Base-by-base conservation (phyloP, 1,139 yeast species). In the Zhuliangozyma parablackwelliae region DNA sequence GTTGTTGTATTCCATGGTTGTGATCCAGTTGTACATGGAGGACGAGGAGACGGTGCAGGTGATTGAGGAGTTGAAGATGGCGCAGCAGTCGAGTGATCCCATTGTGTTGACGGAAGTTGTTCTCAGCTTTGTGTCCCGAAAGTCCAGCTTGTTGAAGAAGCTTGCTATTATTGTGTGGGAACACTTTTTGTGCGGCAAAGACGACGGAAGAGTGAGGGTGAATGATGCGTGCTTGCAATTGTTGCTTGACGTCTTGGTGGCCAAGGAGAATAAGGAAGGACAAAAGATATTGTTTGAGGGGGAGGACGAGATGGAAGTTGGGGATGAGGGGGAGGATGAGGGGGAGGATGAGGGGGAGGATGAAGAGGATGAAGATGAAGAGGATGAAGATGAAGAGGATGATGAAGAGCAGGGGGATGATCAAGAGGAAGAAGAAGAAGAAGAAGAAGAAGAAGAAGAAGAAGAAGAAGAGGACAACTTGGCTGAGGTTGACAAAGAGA, bases 211-310 rank as follows among this genome's bases (percentile, higher is more conserved):
- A 21, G 38, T 59, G 13, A 54, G 60, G 40, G 46, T 68, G n/a
- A 71, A 69, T 10, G 63, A 57, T 21, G 68, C 65, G 11, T 78
- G 87, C 41, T 60, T 89, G 35, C 65, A 70, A 31, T 62, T 82
- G 27, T 57, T 90, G 39, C 75, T 74, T 42, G 87, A 85, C 47
- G 82, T 89, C 16, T 67, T 92, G 43, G 63, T 64, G 10, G 76
- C 95, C 0, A 80, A 78, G 52, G 98, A 92, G 56, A 87, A 84
- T 54, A 78, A 81, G 46, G 81, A 81, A 45, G 97, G 97, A 1
- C 95, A 87, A 56, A 74, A 75, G 28, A 75, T 75, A 32, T 59
- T 92, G 50, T 92, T 90, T 56, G 89, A 84, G 39, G 78, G 75
- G 10, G 84, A 69, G 6, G 78, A 62, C 32, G 85, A 72, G 26